A percentile compares a stretch with the other conserved stretches of the same genome.
phyloP scores from a whole-genome alignment of 2,329 filamentous ascomycete genomes.

The Talaromyces piceae region DNA sequence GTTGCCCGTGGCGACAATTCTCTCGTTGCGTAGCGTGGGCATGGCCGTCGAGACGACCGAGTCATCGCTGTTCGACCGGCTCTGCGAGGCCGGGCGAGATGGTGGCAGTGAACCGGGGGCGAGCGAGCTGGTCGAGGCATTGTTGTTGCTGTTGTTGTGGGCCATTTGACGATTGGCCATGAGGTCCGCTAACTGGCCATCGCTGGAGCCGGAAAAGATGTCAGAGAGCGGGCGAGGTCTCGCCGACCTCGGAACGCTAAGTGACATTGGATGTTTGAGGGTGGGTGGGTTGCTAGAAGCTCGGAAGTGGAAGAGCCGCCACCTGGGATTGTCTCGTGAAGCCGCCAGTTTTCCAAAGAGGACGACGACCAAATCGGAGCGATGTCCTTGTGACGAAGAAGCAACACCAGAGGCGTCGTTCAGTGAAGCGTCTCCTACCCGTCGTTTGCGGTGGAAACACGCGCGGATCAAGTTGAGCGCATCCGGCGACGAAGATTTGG shows the following conservation, averaged over 20 bases:
- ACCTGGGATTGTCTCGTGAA: constrained; percentile 39
- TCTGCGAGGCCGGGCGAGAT: constrained; percentile 15
- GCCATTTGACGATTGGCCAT: constrained; percentile 14
- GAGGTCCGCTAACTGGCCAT: constrained; percentile 26
- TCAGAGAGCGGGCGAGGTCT: constrained; percentile 28
- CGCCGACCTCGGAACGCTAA: constrained; percentile 19
- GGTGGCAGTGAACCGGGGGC: not conserved
- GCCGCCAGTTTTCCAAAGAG: constrained; percentile 37
- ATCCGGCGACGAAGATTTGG: constrained; percentile 2
- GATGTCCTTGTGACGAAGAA: constrained; percentile 4
- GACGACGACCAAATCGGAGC: constrained; percentile 3
- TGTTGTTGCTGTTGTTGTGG: constrained; percentile 11
- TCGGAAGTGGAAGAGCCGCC: constrained; percentile 38
- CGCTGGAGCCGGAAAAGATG: constrained; percentile 26
- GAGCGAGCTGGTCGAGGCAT: constrained; percentile 6
- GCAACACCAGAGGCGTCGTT: not conserved
- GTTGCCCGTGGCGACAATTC: constrained; percentile 42
- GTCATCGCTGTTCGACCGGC: constrained; percentile 15
- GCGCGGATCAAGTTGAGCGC: not conserved
- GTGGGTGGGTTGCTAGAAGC: constrained; percentile 20
- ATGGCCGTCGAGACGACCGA: constrained; percentile 19
- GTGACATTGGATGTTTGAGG: constrained; percentile 16
- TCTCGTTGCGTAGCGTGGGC: constrained; percentile 37
- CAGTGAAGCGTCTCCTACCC: not conserved
- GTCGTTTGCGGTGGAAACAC: constrained; percentile 6